Percentiles rank a stretch among this genome's conserved stretches.
These are phyloP conservation scores for Fraxinus sp. DNA, from an alignment of 305 asterid species.

Conservation along the genomic window DNA sequence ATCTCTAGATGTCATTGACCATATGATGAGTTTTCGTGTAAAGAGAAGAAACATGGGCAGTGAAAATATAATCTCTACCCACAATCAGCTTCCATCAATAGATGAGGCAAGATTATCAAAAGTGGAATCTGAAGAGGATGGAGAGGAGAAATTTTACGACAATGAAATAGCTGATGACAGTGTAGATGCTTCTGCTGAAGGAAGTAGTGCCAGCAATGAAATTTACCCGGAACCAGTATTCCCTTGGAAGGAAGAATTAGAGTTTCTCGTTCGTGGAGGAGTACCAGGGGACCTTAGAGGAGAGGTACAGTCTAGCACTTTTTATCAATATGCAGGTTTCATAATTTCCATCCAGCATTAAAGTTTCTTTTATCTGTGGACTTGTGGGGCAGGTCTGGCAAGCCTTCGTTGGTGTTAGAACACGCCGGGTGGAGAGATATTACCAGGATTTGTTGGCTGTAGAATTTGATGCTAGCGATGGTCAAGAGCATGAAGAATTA, in stretches of 20 bases:
- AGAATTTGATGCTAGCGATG: slow-evolving; percentile 44
- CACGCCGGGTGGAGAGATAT: slow-evolving; percentile 75
- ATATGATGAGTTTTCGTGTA: slow-evolving; percentile 64
- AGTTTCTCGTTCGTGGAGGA: slow-evolving; percentile 86
- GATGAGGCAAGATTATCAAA: slow-evolving; percentile 36
- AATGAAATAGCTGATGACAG: slow-evolving; percentile 36
- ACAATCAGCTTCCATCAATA: slow-evolving; percentile 46
- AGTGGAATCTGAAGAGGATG: slow-evolving; percentile 42
- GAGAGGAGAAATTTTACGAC: slow-evolving; percentile 35
- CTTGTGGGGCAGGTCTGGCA: slow-evolving; percentile 87
- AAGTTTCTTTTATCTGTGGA: slow-evolving; percentile 20
- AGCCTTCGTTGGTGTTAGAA: slow-evolving; percentile 81
- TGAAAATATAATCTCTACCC: slow-evolving; percentile 24
- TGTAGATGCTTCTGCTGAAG: slow-evolving; percentile 38
- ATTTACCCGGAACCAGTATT: slow-evolving; percentile 37
- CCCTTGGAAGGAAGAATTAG: slow-evolving; percentile 79
- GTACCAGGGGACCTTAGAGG: slow-evolving; percentile 91
- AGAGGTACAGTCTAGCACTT: slow-evolving; percentile 55
- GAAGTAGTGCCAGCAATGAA: slow-evolving; percentile 31
- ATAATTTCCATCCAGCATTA: slow-evolving; percentile 4
- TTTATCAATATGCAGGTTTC: slow-evolving; percentile 17
- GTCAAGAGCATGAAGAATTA: slow-evolving; percentile 36
- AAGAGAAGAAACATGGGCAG: slow-evolving; percentile 42
- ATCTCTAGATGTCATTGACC: slow-evolving; percentile 54
- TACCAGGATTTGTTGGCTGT: slow-evolving; percentile 68